Base-by-base conservation (phyloP, 768 basidiomycete species). In the Boletellus sp. region DNA sequence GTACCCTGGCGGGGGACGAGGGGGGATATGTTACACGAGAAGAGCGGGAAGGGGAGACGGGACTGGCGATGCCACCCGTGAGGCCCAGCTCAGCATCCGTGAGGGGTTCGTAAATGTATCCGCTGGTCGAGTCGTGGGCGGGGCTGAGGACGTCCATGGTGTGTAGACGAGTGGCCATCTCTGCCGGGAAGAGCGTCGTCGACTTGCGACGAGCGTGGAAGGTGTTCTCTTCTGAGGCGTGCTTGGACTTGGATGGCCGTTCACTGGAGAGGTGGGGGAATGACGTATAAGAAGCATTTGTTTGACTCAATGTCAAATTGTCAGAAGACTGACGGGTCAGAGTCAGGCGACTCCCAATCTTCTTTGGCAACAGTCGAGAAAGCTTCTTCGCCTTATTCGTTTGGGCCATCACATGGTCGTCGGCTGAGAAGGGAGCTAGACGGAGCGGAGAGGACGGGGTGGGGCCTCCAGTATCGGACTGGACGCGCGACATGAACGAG, bases 201-300 rank as follows among this genome's bases (percentile, higher is more conserved):
- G 67, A 68, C 58, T 68, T 68, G 49, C 68, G 66, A 46, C 68
- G 67, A 16, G 67, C 58, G 49, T 70, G 68, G 28, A 68, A 68
- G 2, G 62, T 70, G 54, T 69, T 68, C 57, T 62, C 60, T 46
- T 67, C 64, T 37, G 60, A 60, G 34, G 55, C 16, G 47, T 54
- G 58, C 42, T 60, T 68, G 35, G 56, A 41, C 26, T 57, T 67
- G 38, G 60, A 44, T 24, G 63, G 26, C 12, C 62, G 64, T 48
- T 64, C 66, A 12, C 39, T 39, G 20, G 60, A 41, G 28, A 43
- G 56, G 41, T 48, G 62, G 24, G 58, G 62, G 33, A 68, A 66
- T 47, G 60, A 64, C 23, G 60, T 54, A 50, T 57, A 51, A 37
- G 62, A 70, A 31, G 57, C 17, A 50, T 59, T 64, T 42, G 58